Conservation (phyloP, 495 filamentous ascomycete genomes). For the Trichoderma orchidacearum region DNA sequence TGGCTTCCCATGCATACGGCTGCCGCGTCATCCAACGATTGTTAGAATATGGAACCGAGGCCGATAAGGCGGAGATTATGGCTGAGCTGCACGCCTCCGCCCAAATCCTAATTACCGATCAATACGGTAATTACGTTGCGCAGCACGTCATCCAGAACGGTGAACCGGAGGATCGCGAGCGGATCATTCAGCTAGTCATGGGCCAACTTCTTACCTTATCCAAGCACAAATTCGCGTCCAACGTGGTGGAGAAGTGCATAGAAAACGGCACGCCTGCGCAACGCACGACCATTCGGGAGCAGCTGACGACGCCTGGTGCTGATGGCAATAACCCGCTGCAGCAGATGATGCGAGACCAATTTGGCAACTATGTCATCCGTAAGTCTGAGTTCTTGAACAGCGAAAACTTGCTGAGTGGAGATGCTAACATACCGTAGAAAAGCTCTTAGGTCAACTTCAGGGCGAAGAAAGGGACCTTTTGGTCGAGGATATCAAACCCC, state of each 20-base stretch:
- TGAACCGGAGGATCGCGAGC: slow-evolving; percentile 55
- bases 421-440: slow-evolving; percentile 38
- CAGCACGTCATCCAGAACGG: slow-evolving; percentile 89
- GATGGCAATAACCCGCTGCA: slow-evolving; percentile 56
- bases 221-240: slow-evolving; percentile 94
- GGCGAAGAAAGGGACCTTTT: slow-evolving; percentile 51
- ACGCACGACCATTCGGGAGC: slow-evolving; percentile 54
- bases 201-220: slow-evolving; percentile 59
- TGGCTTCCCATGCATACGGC: slow-evolving; percentile 69
- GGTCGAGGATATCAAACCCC: slow-evolving; percentile 57
- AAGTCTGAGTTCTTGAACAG: slow-evolving; percentile 28
- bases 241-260: slow-evolving; percentile 94
- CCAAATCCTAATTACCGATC: slow-evolving; percentile 62
- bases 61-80: slow-evolving; percentile 56
- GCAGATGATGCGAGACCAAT: slow-evolving; percentile 77
- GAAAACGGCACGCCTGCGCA: slow-evolving; percentile 56
- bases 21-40: slow-evolving; percentile 92
- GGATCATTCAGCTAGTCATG: slow-evolving; percentile 62
- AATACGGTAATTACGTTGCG: slow-evolving; percentile 94
- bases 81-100: slow-evolving; percentile 67
- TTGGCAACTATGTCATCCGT: slow-evolving; percentile 96
- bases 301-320: slow-evolving; percentile 43
- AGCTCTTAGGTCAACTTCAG: slow-evolving; percentile 57
- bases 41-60: slow-evolving; percentile 69
- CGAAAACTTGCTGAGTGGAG: background rate